phyloP scores from a whole-genome alignment of 768 basidiomycete genomes.

The Chalciporus chontae region DNA sequence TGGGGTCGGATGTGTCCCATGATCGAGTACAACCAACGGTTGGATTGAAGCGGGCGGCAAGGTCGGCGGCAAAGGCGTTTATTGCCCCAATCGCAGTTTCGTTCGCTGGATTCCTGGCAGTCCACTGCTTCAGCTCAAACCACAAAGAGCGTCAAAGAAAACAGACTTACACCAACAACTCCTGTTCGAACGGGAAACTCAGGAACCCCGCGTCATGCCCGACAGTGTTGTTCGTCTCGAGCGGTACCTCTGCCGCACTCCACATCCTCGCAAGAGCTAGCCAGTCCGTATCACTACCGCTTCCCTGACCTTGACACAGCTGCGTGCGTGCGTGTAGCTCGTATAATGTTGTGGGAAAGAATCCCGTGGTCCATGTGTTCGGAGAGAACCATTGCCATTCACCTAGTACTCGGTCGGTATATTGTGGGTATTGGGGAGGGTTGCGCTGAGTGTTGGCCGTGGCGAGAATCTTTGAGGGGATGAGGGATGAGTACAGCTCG shows the following conservation, averaged over 20 bases:
- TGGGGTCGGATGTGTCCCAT: constrained; percentile 59
- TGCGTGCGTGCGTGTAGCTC: constrained; percentile 51
- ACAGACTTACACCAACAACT: constrained; percentile 50
- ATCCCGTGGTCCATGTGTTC: constrained; percentile 66
- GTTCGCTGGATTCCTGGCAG: constrained; percentile 51
- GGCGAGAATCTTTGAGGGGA: constrained; percentile 56
- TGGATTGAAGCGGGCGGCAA: constrained; percentile 56
- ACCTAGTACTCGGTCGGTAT: constrained; percentile 47
- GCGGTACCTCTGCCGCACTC: constrained; percentile 48
- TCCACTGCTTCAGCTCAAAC: not conserved
- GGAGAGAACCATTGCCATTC: constrained; percentile 52
- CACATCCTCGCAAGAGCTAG: constrained; percentile 48
- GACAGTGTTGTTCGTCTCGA: constrained; percentile 44
- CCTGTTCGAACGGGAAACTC: constrained; percentile 65
- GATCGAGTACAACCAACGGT: constrained; percentile 67
- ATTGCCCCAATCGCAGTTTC: constrained; percentile 52
- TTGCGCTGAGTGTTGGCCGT: constrained; percentile 44
- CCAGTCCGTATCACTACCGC: constrained; percentile 49
- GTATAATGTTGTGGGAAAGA: constrained; percentile 61
- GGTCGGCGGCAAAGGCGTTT: constrained; percentile 51
- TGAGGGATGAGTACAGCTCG: constrained; percentile 57
- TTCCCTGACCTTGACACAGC: constrained; percentile 44
- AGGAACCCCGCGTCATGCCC: constrained; percentile 73
- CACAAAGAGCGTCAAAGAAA: not conserved
- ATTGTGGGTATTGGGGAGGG: constrained; percentile 57